Evolutionary conservation across 192 early-diverging fungal genomes (phyloP).

Genomic region (Mortierella antarctica): DNA sequence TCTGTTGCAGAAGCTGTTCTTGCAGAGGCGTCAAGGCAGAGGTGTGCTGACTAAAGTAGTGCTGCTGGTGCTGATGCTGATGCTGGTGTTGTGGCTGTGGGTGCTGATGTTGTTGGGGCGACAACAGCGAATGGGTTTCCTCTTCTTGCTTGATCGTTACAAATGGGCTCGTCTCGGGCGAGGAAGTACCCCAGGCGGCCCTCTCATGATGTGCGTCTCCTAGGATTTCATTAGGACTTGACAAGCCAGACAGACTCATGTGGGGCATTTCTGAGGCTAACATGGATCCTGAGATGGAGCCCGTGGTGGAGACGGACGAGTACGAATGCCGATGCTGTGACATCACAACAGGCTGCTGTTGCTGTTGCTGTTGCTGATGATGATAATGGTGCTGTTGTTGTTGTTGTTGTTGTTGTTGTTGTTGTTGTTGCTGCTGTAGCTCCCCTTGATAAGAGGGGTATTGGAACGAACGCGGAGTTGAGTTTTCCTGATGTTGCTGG

Average conservation of each 20-base stretch:
- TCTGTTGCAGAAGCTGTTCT: constrained; percentile 12
- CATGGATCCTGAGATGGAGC: no score
- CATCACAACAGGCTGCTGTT: not conserved
- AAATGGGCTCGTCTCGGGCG: not conserved
- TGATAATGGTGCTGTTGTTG: not conserved
- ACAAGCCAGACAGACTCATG: not conserved
- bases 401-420: not conserved
- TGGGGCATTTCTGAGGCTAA: not conserved
- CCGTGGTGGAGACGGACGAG: no score
- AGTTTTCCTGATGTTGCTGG: not conserved
- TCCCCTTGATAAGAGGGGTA: no score
- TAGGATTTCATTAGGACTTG: not conserved
- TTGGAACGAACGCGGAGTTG: no score
- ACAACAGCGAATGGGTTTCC: not conserved
- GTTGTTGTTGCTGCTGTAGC: not conserved
- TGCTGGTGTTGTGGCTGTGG: no score
- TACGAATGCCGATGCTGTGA: not conserved
- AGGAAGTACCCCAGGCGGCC: not conserved
- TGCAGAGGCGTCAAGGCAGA: constrained; percentile 12
- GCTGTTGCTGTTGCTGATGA: not conserved
- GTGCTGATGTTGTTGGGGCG: not conserved
- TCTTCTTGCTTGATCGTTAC: constrained; percentile 23
- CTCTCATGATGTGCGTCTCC: not conserved
- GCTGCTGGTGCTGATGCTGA: not conserved
- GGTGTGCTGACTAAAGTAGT: not conserved